A percentile compares a stretch with the other conserved stretches of the same genome.
These are phyloP conservation scores for Aureobasidium sp. DNA, from an alignment of 2,329 filamentous ascomycete species.

Conservation along the genomic window DNA sequence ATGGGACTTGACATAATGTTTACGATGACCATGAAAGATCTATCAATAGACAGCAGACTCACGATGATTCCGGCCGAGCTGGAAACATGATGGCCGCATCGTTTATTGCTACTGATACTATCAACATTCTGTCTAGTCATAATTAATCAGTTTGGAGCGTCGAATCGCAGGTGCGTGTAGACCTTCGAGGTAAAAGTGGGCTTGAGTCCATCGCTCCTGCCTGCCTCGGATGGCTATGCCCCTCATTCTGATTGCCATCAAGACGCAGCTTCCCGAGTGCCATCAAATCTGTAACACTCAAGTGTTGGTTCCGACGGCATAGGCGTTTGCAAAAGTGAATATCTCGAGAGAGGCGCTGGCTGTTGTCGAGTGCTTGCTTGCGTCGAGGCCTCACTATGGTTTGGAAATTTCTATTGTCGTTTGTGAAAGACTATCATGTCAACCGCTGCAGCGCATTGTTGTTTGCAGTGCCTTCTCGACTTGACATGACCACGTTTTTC, in stretches of 20 bases:
- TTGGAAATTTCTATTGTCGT: background rate
- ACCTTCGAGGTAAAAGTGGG: background rate
- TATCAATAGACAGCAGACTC: background rate
- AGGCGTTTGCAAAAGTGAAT: background rate
- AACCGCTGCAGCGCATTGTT: background rate
- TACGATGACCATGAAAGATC: background rate
- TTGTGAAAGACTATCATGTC: background rate
- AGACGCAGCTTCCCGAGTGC: slow-evolving; percentile 3
- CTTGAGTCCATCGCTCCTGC: background rate
- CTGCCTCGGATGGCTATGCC: background rate
- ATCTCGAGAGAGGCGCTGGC: background rate
- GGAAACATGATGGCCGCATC: background rate
- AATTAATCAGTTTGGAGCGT: background rate
- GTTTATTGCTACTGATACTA: background rate
- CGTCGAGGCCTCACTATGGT: background rate
- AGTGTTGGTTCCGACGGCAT: background rate
- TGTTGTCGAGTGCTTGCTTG: background rate
- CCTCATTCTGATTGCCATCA: background rate
- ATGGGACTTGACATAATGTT: background rate
- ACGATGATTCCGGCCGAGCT: background rate
- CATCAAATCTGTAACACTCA: background rate
- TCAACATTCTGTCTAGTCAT: background rate
- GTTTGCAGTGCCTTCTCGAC: slow-evolving; percentile 10
- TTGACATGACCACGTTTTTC: background rate
- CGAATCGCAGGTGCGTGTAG: background rate